phyloP scores from a whole-genome alignment of 768 basidiomycete species.

The Baorangia bicolor region DNA sequence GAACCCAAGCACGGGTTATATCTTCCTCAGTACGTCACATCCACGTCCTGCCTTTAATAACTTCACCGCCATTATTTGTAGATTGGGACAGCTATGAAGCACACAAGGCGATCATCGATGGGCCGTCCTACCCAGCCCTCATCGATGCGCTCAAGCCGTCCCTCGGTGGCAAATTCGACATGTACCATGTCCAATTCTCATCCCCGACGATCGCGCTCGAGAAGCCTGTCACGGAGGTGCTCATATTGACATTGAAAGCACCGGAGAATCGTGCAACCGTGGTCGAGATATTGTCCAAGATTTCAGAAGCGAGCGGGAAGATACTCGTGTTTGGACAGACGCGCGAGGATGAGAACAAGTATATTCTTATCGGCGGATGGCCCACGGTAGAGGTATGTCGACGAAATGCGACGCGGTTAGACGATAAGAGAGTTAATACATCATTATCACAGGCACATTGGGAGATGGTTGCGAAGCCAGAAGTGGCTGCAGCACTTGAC shows the following conservation, averaged over 20 bases:
- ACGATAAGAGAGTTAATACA: background rate
- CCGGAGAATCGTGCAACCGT: slow-evolving; percentile 21
- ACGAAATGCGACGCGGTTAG: background rate
- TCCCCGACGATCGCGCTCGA: slow-evolving; percentile 13
- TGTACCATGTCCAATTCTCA: slow-evolving; percentile 25
- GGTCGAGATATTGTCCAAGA: slow-evolving; percentile 6
- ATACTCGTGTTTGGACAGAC: slow-evolving; percentile 21
- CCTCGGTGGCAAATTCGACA: slow-evolving; percentile 5
- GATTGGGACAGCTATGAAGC: slow-evolving; percentile 29
- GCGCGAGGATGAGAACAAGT: slow-evolving; percentile 21
- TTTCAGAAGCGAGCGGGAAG: slow-evolving; percentile 11
- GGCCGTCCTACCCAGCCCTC: slow-evolving; percentile 4
- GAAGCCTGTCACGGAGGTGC: slow-evolving; percentile 24
- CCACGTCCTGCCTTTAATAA: background rate
- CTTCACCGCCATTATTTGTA: background rate
- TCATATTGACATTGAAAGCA: slow-evolving; percentile 19
- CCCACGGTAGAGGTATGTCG: slow-evolving; percentile 22
- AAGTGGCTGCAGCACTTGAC: background rate
- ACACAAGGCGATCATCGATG: slow-evolving; percentile 17
- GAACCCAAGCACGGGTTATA: slow-evolving; percentile 6
- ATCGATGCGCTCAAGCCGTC: background rate
- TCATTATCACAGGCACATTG: slow-evolving; percentile 12
- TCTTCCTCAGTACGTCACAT: slow-evolving; percentile 18
- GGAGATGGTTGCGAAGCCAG: slow-evolving; percentile 9
- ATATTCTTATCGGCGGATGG: slow-evolving; percentile 24